These are phyloP conservation scores for Garcia nutans DNA, from an alignment of 345 rosid species.

Conservation along the genomic window DNA sequence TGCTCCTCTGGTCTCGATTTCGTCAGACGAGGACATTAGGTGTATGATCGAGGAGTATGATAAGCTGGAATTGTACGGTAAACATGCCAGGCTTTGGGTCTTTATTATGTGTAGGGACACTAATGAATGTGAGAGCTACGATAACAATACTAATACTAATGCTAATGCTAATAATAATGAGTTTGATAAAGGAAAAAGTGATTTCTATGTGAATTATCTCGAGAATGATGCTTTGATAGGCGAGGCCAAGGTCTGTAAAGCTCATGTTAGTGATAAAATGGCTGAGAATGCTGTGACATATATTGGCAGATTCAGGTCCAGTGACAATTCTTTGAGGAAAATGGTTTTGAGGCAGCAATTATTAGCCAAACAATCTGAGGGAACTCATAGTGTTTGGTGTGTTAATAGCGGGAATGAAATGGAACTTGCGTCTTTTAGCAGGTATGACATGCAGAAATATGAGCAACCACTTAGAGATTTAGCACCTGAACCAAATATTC, in stretches of 20 bases:
- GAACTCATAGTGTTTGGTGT: not conserved
- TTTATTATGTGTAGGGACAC: constrained; percentile 15
- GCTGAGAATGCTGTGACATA: not conserved
- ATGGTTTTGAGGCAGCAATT: constrained; percentile 24
- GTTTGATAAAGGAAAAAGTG: not conserved
- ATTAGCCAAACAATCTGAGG: constrained; percentile 11
- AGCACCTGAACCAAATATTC: not conserved
- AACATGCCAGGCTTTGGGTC: constrained; percentile 29
- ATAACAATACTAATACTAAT: no score
- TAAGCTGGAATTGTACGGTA: constrained; percentile 22
- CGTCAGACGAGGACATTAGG: constrained; percentile 28
- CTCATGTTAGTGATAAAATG: not conserved
- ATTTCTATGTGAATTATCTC: not conserved
- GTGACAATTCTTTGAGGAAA: constrained; percentile 20
- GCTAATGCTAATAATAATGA: not conserved
- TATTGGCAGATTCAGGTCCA: not conserved
- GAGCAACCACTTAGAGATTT: constrained; percentile 17
- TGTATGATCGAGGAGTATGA: constrained; percentile 37
- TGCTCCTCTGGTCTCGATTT: constrained; percentile 19
- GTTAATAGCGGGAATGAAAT: not conserved
- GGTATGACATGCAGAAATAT: not conserved
- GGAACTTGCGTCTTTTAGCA: not conserved
- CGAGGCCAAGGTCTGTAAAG: not conserved
- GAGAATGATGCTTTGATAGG: not conserved
- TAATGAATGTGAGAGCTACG: not conserved